These are phyloP conservation scores for Plasmodium gaboni DNA, from an alignment of 169 alveolate genomes.

Conservation along the genomic window DNA sequence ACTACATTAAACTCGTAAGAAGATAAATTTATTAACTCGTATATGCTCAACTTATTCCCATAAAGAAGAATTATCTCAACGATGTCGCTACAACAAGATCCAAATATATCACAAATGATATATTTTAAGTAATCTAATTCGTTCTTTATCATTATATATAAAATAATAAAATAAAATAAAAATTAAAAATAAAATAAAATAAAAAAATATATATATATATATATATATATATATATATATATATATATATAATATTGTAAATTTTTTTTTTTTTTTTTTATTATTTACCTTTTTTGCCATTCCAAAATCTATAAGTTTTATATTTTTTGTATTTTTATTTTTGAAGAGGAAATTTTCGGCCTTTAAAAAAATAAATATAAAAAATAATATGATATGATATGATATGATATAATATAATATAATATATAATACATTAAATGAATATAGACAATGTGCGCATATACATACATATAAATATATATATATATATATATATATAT, in stretches of 20 bases:
- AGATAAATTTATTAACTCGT: conserved; percentile 51
- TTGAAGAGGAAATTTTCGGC: conserved; percentile 27
- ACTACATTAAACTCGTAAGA: conserved; percentile 51
- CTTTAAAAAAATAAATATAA: conserved; percentile 1
- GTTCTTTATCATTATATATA: conserved; percentile 38
- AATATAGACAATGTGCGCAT: no score
- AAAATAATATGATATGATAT: no score
- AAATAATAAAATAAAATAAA: neutral
- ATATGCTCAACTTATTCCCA: conserved; percentile 56
- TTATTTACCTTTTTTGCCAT: conserved; percentile 80
- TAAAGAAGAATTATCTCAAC: conserved; percentile 50
- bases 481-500: no score
- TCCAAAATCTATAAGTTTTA: conserved; percentile 84
- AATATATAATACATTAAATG: no score
- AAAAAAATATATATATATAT: neutral
- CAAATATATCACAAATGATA: conserved; percentile 51
- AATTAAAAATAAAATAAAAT: neutral
- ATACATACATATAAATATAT: no score
- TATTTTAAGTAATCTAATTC: conserved; percentile 58
- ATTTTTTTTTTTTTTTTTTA: no score
- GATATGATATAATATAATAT: no score
- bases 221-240: no score
- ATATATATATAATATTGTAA: no score
- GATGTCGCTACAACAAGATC: conserved; percentile 45
- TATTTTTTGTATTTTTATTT: conserved; percentile 65